Evolutionary conservation across 2,329 filamentous ascomycete species (phyloP).

Genomic region (Knoxdaviesia proteae): DNA sequence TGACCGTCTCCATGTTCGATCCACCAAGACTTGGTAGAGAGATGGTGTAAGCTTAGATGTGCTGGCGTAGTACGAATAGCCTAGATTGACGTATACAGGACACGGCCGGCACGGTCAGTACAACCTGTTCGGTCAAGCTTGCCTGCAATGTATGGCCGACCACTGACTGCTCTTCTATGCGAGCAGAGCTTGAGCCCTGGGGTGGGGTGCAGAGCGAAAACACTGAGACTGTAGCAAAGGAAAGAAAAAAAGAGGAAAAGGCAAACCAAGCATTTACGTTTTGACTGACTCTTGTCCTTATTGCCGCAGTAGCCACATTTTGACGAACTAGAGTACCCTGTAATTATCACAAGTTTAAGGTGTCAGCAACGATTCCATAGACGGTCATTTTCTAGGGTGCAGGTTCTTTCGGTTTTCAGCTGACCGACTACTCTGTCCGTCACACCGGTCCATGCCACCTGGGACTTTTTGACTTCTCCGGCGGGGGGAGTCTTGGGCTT

Average conservation of each 20-base stretch:
- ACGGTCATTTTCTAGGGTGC: no score
- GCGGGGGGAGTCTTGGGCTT: no score
- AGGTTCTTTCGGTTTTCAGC: no score
- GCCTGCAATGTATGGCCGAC: neutral
- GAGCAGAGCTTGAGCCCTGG: constrained; percentile 2
- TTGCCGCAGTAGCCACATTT: constrained; percentile 22
- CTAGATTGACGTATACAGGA: constrained; percentile 17
- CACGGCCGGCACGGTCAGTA: no score
- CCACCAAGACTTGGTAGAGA: constrained; percentile 52
- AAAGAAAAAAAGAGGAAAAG: neutral
- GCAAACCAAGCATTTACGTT: constrained; percentile 12
- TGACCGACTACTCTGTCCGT: no score
- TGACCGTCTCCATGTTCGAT: constrained; percentile 61
- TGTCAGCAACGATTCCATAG: no score
- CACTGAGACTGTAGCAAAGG: neutral
- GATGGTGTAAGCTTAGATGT: constrained; percentile 37
- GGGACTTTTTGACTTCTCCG: no score
- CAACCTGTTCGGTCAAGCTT: constrained; percentile 7
- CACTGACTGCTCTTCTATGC: constrained; percentile 2
- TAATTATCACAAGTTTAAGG: no score
- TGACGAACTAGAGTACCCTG: constrained; percentile 20
- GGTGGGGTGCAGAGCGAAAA: constrained; percentile 1
- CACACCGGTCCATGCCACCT: no score
- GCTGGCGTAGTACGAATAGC: constrained; percentile 51
- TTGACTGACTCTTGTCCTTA: constrained; percentile 20